These are phyloP conservation scores for Eutrema heterophyllum DNA, from an alignment of 345 rosid species.

Conservation along the genomic window DNA sequence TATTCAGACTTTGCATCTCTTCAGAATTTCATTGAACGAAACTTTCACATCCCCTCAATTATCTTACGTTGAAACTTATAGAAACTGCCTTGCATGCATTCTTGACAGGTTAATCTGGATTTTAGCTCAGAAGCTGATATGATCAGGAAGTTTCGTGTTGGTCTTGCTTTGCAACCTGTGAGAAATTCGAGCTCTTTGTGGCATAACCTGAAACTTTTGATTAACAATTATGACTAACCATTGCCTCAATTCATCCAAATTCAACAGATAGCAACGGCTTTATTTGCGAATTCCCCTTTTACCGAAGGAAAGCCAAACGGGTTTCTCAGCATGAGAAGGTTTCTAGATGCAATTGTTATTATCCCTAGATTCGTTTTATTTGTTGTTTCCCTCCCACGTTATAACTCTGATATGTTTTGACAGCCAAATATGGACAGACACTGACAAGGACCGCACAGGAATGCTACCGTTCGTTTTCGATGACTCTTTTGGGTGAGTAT, in stretches of 20 bases:
- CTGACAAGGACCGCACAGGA: constrained; percentile 87
- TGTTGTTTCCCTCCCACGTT: neutral
- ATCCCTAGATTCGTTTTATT: neutral
- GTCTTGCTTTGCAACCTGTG: constrained; percentile 98
- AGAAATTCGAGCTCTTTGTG: constrained; percentile 32
- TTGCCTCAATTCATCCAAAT: constrained; percentile 33
- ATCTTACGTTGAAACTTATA: neutral
- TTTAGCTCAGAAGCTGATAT: constrained; percentile 94
- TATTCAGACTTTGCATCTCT: neutral
- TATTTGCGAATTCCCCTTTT: constrained; percentile 98
- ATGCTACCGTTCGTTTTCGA: constrained; percentile 98
- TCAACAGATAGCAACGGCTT: constrained; percentile 94
- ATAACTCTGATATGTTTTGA: constrained; percentile 29
- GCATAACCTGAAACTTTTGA: neutral
- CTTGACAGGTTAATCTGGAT: constrained; percentile 85
- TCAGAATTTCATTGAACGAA: neutral
- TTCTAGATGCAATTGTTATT: neutral
- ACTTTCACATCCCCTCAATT: neutral
- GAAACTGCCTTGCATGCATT: neutral
- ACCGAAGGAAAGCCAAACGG: constrained; percentile 98
- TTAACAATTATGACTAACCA: neutral
- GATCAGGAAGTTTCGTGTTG: constrained; percentile 93
- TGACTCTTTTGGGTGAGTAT: constrained; percentile 83
- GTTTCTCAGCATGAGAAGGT: constrained; percentile 99
- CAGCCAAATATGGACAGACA: constrained; percentile 97